Percentiles rank a stretch among this genome's conserved stretches.
These are phyloP conservation scores for Pythium rishiriense DNA, from an alignment of 352 stramenopile genomes.

Conservation along the genomic window DNA sequence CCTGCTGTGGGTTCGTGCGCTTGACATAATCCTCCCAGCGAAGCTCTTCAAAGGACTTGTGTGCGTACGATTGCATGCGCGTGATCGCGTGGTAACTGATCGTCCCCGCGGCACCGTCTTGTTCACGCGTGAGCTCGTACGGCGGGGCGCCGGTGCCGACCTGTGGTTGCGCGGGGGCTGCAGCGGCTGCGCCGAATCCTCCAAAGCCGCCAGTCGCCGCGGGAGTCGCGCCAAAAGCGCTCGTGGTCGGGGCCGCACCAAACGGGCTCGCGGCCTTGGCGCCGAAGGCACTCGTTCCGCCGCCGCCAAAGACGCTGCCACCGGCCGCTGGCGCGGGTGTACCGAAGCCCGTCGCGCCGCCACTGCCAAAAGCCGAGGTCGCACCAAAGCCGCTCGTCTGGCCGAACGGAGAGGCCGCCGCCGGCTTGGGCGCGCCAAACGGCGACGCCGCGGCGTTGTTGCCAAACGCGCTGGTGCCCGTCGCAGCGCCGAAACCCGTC, in stretches of 20 bases:
- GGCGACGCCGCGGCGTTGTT: constrained; percentile 39
- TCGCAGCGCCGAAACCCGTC: constrained; percentile 23
- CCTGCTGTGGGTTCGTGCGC: constrained; percentile 53
- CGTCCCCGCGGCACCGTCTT: constrained; percentile 37
- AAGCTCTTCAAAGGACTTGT: constrained; percentile 78
- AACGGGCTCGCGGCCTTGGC: constrained; percentile 33
- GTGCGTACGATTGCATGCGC: constrained; percentile 63
- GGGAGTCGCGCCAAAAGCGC: constrained; percentile 23
- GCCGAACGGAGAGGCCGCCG: constrained; percentile 63
- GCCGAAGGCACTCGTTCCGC: constrained; percentile 48
- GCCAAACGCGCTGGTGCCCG: constrained; percentile 28
- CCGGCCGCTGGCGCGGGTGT: constrained; percentile 28
- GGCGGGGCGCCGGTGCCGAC: constrained; percentile 73
- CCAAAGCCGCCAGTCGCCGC: constrained; percentile 25
- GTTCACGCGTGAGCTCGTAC: constrained; percentile 67
- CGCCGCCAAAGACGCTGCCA: constrained; percentile 40
- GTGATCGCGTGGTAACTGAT: constrained; percentile 59
- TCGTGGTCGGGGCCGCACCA: constrained; percentile 6
- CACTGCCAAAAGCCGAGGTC: constrained; percentile 28
- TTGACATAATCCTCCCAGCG: constrained; percentile 83
- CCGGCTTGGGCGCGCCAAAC: constrained; percentile 50
- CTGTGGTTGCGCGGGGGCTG: constrained; percentile 28
- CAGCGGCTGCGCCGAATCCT: constrained; percentile 18
- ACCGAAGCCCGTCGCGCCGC: constrained; percentile 35
- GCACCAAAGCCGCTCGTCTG: constrained; percentile 53